phyloP scores from a whole-genome alignment of 2,329 filamentous ascomycete genomes.

The Davidsoniella neocaledoniae region DNA sequence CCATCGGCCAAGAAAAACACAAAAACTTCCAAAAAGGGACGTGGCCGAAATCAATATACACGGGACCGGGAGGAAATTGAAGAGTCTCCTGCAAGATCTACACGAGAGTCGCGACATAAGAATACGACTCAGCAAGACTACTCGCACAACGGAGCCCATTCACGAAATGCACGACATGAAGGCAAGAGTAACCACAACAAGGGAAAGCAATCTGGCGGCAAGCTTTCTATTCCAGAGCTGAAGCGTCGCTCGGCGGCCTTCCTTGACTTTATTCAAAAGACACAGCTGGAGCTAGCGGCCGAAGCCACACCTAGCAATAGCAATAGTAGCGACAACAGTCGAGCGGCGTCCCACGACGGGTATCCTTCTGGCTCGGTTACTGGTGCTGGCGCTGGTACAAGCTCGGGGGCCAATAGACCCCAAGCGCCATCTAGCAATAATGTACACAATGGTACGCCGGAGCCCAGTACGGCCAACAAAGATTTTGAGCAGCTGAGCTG shows the following conservation, averaged over 20 bases:
- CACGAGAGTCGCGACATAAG: constrained; percentile 23
- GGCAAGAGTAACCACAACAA: constrained; percentile 26
- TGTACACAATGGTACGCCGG: background rate
- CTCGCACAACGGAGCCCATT: background rate
- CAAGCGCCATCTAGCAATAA: background rate
- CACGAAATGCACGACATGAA: constrained; percentile 17
- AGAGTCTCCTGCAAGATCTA: constrained; percentile 40
- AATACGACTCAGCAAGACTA: background rate
- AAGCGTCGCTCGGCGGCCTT: constrained; percentile 70
- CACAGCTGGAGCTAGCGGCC: constrained; percentile 70
- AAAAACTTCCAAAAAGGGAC: constrained; percentile 46
- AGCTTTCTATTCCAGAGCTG: constrained; percentile 76
- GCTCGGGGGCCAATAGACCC: background rate
- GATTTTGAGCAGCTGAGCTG: constrained; percentile 63
- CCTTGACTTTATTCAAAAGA: constrained; percentile 76
- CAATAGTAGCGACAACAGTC: constrained; percentile 22
- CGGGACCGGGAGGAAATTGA: constrained; percentile 52
- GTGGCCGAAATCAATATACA: constrained; percentile 69
- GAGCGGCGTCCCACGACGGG: constrained; percentile 19
- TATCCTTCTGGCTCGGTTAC: background rate
- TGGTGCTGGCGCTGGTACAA: background rate
- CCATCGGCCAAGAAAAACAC: constrained; percentile 41
- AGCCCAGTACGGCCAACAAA: constrained; percentile 17
- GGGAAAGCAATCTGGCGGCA: constrained; percentile 39
- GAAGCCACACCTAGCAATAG: constrained; percentile 27